phyloP scores from a whole-genome alignment of 225 moss, liverwort and hornwort genomes.

The Bryum argenteum region DNA sequence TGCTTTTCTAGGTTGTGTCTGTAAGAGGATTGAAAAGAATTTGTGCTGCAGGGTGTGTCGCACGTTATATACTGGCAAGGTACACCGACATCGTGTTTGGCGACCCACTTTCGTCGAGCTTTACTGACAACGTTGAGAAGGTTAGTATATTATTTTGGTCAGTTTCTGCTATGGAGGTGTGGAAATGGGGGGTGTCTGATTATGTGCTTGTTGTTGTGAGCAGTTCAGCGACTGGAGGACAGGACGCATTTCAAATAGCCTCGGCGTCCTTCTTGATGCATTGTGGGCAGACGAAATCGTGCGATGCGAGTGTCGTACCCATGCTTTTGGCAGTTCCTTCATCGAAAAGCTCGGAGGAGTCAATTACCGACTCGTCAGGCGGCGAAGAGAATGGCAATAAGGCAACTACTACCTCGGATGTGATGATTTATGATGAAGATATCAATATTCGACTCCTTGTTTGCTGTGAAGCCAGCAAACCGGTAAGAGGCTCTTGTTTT shows the following conservation, averaged over 20 bases:
- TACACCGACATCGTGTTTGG: constrained; percentile 57
- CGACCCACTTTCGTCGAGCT: constrained; percentile 84
- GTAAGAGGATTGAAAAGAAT: background rate
- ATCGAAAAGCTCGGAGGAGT: constrained; percentile 61
- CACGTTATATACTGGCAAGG: constrained; percentile 89
- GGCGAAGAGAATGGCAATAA: constrained; percentile 74
- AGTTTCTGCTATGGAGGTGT: background rate
- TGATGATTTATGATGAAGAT: constrained; percentile 93
- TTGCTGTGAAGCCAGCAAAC: constrained; percentile 85
- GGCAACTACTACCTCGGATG: constrained; percentile 54
- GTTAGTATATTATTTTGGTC: constrained; percentile 31
- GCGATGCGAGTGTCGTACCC: constrained; percentile 58
- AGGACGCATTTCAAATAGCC: constrained; percentile 83
- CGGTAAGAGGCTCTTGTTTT: constrained; percentile 38
- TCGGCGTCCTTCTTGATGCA: constrained; percentile 81
- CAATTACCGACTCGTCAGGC: constrained; percentile 49
- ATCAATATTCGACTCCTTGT: constrained; percentile 83
- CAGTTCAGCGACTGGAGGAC: constrained; percentile 85
- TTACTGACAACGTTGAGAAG: constrained; percentile 80
- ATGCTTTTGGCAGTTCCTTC: constrained; percentile 72
- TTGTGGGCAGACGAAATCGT: constrained; percentile 67
- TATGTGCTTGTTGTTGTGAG: constrained; percentile 16
- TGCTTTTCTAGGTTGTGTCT: background rate
- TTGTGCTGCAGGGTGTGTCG: constrained; percentile 65
- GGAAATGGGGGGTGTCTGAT: constrained; percentile 22